Base-by-base conservation (phyloP, 2,329 filamentous ascomycete genomes). In the Claviceps sp. region DNA sequence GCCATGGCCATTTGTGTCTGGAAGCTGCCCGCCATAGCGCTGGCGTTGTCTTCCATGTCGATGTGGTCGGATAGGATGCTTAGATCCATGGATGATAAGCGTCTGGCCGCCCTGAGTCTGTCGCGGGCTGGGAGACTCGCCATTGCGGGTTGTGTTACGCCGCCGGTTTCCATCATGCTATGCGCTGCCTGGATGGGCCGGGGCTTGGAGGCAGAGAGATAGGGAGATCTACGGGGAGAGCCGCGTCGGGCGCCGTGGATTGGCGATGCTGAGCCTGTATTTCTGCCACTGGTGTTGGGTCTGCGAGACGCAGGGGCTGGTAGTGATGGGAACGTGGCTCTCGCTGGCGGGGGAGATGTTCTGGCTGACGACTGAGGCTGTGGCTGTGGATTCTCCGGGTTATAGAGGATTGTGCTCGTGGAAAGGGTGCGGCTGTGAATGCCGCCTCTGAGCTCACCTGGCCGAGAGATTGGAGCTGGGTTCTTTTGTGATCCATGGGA, bases 351-450 rank as follows among this genome's bases (percentile, higher is more conserved):
- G 13, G 72, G 69, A 3, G 76, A 74, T 29, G 66, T 67, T 0
- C 73, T 71, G 0, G 72, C 71, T 7, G 70, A 69, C 11, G 64
- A 61, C 22, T 29, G 36, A 16, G 66, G 71, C 14, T 64, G 61
- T 1, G 62, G 58, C 16, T 65, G 68, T 48, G 56, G 64, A 26
- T 74, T 70, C 36, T 80, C 71, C 0, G 89, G 89, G 37, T 86
- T 89, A 68, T 86, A 95, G 1, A 95, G 72, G 50, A 94, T 89
- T 0, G 90, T 95, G 58, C 83, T 88, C 20, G 82, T 85, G 0
- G 90, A 95, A 4, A 85, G 65, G 13, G 88, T 89, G 39, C 89
- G 83, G 51, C 70, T 77, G 60, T 95, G 89, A 4, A 72, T 61
- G 1, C 66, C 69, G 45, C 70, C 65, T 49, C 69, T 67, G 42